Conservation (phyloP, 345 rosid species). For the Stellera chamaejasme region DNA sequence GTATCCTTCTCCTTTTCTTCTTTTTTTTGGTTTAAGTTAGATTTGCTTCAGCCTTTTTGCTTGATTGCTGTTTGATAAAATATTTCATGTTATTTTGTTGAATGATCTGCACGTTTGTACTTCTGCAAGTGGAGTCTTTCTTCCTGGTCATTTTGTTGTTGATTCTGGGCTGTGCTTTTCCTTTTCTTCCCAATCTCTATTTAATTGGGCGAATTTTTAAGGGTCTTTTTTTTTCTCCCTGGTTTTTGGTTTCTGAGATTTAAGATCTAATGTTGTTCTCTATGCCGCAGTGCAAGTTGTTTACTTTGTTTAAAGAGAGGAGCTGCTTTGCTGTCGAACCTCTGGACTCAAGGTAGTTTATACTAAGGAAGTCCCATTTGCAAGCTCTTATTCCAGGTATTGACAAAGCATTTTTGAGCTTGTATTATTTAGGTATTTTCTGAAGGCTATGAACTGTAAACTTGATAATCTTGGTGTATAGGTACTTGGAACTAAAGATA, state of each 20-base stretch:
- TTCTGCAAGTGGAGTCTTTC: neutral
- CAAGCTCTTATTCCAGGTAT: neutral
- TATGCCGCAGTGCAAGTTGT: constrained; percentile 5
- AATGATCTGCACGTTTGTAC: neutral
- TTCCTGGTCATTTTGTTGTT: neutral
- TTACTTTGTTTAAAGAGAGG: constrained; percentile 5
- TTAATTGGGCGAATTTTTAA: neutral
- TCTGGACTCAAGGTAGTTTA: constrained; percentile 15
- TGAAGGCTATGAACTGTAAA: neutral
- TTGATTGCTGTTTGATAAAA: neutral
- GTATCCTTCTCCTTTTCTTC: constrained; percentile 12
- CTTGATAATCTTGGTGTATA: constrained; percentile 15
- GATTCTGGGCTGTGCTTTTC: neutral
- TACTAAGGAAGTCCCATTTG: neutral
- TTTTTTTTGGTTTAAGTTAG: constrained; percentile 6
- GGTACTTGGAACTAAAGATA: constrained; percentile 10
- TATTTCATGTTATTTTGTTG: constrained; percentile 1
- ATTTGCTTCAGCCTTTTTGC: neutral
- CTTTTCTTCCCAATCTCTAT: constrained; percentile 7
- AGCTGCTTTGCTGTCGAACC: constrained; percentile 8
- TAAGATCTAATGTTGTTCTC: constrained; percentile 22
- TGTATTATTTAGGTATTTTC: neutral
- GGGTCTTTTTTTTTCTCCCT: too few relatives aligned
- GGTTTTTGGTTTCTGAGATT: neutral
- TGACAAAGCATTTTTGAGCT: neutral